Evolutionary conservation across 2,329 filamentous ascomycete species (phyloP), one percentile per base, ranked within the genome.

Genomic region (Tolypocladium endophyticum): DNA sequence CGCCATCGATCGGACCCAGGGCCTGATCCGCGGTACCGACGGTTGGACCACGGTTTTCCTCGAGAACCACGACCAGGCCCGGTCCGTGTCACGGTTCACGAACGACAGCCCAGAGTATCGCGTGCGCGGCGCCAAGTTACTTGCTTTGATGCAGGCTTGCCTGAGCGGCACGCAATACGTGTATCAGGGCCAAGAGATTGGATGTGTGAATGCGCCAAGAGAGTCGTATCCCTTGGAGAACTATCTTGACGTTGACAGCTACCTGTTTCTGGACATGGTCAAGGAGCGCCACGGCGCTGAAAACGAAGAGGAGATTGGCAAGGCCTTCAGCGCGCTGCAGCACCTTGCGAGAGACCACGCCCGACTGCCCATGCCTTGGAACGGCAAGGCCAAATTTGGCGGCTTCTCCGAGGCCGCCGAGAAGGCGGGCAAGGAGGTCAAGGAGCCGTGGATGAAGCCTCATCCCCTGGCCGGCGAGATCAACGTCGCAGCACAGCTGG

Each of bases 171-270:
- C 86, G 0, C 77, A 86, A 0, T 88, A 85, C 67, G 73, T 88
- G 1, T 88, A 87, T 66, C 85, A 88, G 66, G 86, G 86, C 12
- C 84, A 88, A 66, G 86, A 88, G 64, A 77, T 88, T 9, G 86
- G 85, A 0, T 82, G 84, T 70, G 75, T 82, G 16, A 88, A 88
- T 64, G 78, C 83, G 1, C 84, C 86, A 0, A 73, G 73, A 14
- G 73, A 76, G 0, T 84, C 83, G 77, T 78, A 78, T n/a, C 82
- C 87, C 8, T 69, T 81, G 0, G 81, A 87, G 59, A 85, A 78
- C 56, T 77, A 78, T 58, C 69, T 77, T 11, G 74, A 80, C 56
- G 74, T 80, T 2, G 72, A 78, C 54, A 83, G 81, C 64, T 78
- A 78, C 54, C 80, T 73, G 0, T 74, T 71, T 30, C 41, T 71